Base-by-base conservation (phyloP, 306 rosid species). In the Castanea mollissima region DNA sequence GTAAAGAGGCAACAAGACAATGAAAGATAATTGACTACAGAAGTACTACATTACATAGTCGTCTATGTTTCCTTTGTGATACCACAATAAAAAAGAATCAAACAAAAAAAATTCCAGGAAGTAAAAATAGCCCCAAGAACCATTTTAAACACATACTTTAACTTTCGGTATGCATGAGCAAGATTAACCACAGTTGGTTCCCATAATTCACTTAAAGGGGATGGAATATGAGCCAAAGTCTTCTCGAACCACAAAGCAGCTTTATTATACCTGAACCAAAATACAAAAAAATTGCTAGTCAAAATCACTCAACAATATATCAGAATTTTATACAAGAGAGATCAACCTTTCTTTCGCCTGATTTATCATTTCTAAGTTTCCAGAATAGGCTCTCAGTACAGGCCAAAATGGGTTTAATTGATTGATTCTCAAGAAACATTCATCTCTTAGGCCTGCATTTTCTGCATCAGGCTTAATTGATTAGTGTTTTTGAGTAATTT, bases 131-230 rank as follows among this genome's bases (percentile, higher is more conserved):
- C 70, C 70, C 74, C 74, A 6, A 14, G n/a, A 57, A 65, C 76
- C 81, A 38, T 59, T 74, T 69, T 18, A 74, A 71, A 79, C 79
- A 85, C 97, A 44, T 90, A 93, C 99, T 90, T 93, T 84, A 93
- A 72, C 79, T 95, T 95, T 80, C 99, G 81, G 92, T 84, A 95
- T 1, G 95, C 93, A 86, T 95, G 99, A 73, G 99, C 98, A 18
- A 93, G 90, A 85, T 95, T 93, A 77, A 95, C 96, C 27, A 95
- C 86, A 32, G 99, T 91, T 2, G 99, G 95, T 76, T 95, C 99
- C 99, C 97, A 93, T 91, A 88, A 88, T 86, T 93, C 98, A 82
- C 92, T 79, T 81, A 93, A 81, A 83, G 97, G 73, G 41, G 96
- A 86, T 73, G 97, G 94, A 78, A 95, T 83, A 71, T 81, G 91